A percentile compares a stretch with the other conserved stretches of the same genome.
Evolutionary conservation across 2,329 filamentous ascomycete genomes (phyloP).

Genomic region (Fulvia fulva): DNA sequence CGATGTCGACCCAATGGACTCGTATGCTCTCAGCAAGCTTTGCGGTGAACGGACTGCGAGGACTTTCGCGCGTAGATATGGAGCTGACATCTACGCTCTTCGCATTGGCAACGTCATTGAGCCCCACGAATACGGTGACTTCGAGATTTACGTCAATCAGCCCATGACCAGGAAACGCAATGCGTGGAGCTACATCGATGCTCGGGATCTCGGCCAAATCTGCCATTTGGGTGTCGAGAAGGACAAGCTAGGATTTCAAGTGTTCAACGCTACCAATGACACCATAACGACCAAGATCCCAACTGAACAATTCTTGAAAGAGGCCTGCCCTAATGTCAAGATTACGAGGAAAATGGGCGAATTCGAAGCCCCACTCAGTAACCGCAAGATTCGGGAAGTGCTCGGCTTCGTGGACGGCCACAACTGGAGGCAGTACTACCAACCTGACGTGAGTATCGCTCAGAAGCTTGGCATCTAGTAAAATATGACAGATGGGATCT

Average conservation of each 20-base stretch:
- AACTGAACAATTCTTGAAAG: conserved; percentile 51
- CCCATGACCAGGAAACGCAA: conserved; percentile 53
- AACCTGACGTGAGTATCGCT: conserved; percentile 17
- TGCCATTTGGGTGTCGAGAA: conserved; percentile 53
- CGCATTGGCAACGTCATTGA: conserved; percentile 60
- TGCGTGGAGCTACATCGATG: conserved; percentile 62
- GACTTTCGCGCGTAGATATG: conserved; percentile 54
- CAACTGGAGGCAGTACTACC: conserved; percentile 52
- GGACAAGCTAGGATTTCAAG: conserved; percentile 56
- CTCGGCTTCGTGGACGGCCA: conserved; percentile 58
- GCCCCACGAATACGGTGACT: conserved; percentile 57
- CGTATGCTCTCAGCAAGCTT: conserved; percentile 59
- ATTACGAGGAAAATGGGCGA: conserved; percentile 55
- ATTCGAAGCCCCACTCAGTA: conserved; percentile 58
- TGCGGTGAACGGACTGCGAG: conserved; percentile 56
- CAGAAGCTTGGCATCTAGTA: background rate
- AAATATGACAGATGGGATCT: background rate
- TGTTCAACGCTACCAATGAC: conserved; percentile 63
- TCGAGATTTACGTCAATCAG: conserved; percentile 49
- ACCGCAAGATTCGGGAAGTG: conserved; percentile 56
- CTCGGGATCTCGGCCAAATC: conserved; percentile 59
- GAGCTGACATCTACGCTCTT: conserved; percentile 57
- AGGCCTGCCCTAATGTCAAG: conserved; percentile 47
- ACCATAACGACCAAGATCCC: conserved; percentile 54
- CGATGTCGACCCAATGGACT: conserved; percentile 59